phyloP scores from a whole-genome alignment of 306 rosid species.

The Acacia crassicarpa region DNA sequence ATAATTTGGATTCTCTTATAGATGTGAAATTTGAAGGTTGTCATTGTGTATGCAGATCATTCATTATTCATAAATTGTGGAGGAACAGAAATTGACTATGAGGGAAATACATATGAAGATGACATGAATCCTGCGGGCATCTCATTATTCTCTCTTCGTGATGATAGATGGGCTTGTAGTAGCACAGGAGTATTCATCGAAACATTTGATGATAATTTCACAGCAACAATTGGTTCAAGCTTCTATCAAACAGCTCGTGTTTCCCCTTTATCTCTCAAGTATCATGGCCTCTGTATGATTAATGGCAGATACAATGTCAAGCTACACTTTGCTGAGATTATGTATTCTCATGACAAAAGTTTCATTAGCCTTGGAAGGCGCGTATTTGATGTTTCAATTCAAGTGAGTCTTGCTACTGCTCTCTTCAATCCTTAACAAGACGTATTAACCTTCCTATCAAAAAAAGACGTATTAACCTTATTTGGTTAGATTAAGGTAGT shows the following conservation, averaged over 20 bases:
- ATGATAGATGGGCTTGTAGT: slow-evolving; percentile 63
- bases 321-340: slow-evolving; percentile 77
- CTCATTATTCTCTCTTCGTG: slow-evolving; percentile 28
- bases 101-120: slow-evolving; percentile 45
- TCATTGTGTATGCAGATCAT: slow-evolving; percentile 39
- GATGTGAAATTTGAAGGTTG: background rate
- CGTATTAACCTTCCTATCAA: too few relatives aligned
- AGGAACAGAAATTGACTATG: slow-evolving; percentile 32
- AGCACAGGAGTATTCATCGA: slow-evolving; percentile 49
- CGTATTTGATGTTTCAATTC: slow-evolving; percentile 71
- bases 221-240: background rate
- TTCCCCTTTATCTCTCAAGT: slow-evolving; percentile 50
- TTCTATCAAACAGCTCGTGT: background rate
- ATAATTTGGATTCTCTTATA: background rate
- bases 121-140: slow-evolving; percentile 32
- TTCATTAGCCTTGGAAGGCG: slow-evolving; percentile 56
- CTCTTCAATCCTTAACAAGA: too few relatives aligned
- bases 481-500: too few relatives aligned
- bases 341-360: slow-evolving; percentile 40
- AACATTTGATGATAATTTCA: background rate
- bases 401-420: slow-evolving; percentile 41
- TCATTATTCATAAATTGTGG: slow-evolving; percentile 34
- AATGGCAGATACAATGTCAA: slow-evolving; percentile 66
- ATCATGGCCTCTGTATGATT: slow-evolving; percentile 65
- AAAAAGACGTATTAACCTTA: too few relatives aligned